Conservation (phyloP, 805 yeast genomes). For the Candida yuanshanica region DNA sequence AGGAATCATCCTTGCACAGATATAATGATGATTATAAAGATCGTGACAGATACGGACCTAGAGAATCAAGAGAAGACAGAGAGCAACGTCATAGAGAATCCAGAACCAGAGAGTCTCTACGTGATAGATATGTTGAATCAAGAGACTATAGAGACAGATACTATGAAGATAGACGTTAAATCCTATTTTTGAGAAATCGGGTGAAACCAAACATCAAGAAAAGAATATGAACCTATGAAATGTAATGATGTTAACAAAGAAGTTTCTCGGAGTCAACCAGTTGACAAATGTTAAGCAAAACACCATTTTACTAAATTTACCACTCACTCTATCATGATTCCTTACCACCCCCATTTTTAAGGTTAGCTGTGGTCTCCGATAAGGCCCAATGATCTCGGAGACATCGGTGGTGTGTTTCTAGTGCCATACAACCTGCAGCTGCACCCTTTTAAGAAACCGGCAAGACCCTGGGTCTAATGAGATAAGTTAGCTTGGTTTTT, state of each 20-base stretch:
- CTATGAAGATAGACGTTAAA: background rate
- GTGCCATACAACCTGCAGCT: background rate
- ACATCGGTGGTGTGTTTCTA: background rate
- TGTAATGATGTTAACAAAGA: background rate
- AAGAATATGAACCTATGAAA: background rate
- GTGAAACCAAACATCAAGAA: background rate
- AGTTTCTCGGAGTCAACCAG: no score
- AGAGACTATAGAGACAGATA: background rate
- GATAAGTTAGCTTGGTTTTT: background rate
- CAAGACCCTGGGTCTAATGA: background rate
- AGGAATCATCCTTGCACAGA: constrained; percentile 5
- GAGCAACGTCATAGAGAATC: background rate
- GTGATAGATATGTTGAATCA: background rate
- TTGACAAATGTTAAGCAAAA: no score
- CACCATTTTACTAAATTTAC: no score
- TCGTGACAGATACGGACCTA: constrained; percentile 6
- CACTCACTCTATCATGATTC: no score
- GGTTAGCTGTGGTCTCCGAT: background rate
- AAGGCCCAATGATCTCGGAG: background rate
- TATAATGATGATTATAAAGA: constrained; percentile 2
- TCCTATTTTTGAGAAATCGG: background rate
- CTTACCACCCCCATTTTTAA: background rate
- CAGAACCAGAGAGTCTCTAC: background rate
- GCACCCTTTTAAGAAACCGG: background rate
- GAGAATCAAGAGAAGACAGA: background rate